These are phyloP conservation scores for Leccinum glutinopallens DNA, from an alignment of 1,284 basidiomycete species.

Conservation along the genomic window DNA sequence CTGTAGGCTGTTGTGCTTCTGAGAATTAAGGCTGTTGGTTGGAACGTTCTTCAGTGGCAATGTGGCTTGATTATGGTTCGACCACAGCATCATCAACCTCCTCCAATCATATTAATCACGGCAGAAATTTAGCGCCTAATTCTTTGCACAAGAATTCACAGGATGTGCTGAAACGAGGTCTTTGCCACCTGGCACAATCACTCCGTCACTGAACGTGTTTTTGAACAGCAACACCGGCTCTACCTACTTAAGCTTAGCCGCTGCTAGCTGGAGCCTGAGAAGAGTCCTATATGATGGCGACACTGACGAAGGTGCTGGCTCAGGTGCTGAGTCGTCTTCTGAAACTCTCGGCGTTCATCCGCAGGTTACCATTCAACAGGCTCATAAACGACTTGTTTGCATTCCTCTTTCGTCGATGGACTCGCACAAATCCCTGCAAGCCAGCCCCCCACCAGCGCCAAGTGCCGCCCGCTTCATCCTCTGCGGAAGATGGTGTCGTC, in stretches of 20 bases:
- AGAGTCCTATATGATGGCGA: not conserved
- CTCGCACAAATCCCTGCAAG: not conserved
- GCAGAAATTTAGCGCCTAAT: too few species aligned
- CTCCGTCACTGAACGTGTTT: too few species aligned
- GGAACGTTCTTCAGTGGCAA: too few species aligned
- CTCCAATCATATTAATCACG: too few species aligned
- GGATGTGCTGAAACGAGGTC: too few species aligned
- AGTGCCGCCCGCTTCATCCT: not conserved
- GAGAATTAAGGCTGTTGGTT: too few species aligned
- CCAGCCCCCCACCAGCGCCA: constrained; percentile 1
- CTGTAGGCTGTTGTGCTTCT: too few species aligned
- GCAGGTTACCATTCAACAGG: constrained; percentile 2
- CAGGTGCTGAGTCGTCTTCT: constrained; percentile 18
- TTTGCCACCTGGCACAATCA: too few species aligned
- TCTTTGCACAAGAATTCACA: too few species aligned
- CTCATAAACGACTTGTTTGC: constrained; percentile 14
- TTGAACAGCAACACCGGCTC: too few species aligned
- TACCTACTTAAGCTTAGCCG: not conserved
- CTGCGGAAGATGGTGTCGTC: constrained; percentile 2
- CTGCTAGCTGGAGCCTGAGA: not conserved
- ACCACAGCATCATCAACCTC: too few species aligned
- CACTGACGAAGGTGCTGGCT: constrained; percentile 3
- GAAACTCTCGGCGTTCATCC: constrained; percentile 8
- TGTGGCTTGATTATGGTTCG: too few species aligned
- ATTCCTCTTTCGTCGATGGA: constrained; percentile 13